Conservation (phyloP, 768 basidiomycete species). For the Suillus ampliporus region DNA sequence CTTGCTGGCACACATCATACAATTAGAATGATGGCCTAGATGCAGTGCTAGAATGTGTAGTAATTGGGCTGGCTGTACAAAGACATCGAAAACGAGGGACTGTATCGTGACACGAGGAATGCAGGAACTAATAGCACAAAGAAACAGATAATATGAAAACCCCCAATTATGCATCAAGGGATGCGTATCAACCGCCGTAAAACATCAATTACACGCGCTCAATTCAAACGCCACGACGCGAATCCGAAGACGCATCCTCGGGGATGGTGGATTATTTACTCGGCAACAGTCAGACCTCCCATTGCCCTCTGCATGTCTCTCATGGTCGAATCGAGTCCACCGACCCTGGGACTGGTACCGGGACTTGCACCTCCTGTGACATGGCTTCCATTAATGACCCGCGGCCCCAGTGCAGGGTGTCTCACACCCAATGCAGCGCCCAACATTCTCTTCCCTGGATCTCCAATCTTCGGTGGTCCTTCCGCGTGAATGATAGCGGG, state of each 20-base stretch:
- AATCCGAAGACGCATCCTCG: not conserved
- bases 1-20: conserved; percentile 2
- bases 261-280: conserved; percentile 47
- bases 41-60: conserved; percentile 25
- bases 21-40: conserved; percentile 14
- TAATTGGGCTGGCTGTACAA: conserved; percentile 25
- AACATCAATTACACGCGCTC: conserved; percentile 28
- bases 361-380: conserved; percentile 41
- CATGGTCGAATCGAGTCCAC: conserved; percentile 60
- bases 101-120: conserved; percentile 23
- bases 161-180: conserved; percentile 25
- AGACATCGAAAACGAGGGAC: conserved; percentile 32
- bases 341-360: conserved; percentile 29
- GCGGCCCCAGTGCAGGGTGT: conserved; percentile 74
- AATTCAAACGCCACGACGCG: not conserved
- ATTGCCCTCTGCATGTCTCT: conserved; percentile 77
- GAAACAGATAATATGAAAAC: conserved; percentile 24
- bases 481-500: conserved; percentile 65
- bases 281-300: conserved; percentile 75
- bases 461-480: conserved; percentile 81
- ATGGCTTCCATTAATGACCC: conserved; percentile 50
- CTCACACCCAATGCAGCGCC: conserved; percentile 85
- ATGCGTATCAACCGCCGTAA: conserved; percentile 26
- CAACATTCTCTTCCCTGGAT: conserved; percentile 89
- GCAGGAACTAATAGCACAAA: conserved; percentile 18